Evolutionary conservation across 352 stramenopile genomes (phyloP), one percentile per base, ranked within the genome.

Genomic region (Pythium diclinum): DNA sequence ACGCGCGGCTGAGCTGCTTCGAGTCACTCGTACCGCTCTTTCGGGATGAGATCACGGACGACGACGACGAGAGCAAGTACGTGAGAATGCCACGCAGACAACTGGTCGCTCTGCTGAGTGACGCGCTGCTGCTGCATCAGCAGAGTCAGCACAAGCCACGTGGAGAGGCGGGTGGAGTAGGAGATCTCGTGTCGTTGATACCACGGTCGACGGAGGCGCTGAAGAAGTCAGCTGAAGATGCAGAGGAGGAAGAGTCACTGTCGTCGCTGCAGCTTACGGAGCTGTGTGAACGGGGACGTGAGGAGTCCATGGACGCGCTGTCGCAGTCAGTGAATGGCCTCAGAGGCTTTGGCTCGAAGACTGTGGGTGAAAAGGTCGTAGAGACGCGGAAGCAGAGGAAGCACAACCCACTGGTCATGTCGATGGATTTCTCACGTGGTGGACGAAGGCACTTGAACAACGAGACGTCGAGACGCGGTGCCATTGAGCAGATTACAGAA

Each of bases 1-100:
- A 76, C 40, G 73, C 68, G 14, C 69, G 82, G 21, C 76, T 88
- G 34, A 40, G 59, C 23, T 87, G 75, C 59, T 87, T 87, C 52
- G 71, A 79, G 54, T 63, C 21, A 1, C 51, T 91, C 1, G 71
- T 83, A 5, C 65, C 65, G 16, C 54, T 85, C 25, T 85, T 88
- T 49, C 79, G 82, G 55, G 71, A 53, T 11, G 55, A 71, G 4
- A 72, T 91, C 3, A 32, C 23, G 25, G 19, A 49, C 0, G 69
- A 80, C 3, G 74, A 86, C 28, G 63, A 68, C 6, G 75, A 82
- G 17, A 65, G 72, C 68, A 87, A 85, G 65, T 89, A 89, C 56
- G 47, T 78, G 44, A 46, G 17, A 13, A 79, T 87, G 70, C 55
- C 68, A 0, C 40, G 70, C 6, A 51, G 71, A 13, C 79, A 88